Evolutionary conservation across 2,329 filamentous ascomycete genomes (phyloP).

Genomic region (Epichloe sibirici): DNA sequence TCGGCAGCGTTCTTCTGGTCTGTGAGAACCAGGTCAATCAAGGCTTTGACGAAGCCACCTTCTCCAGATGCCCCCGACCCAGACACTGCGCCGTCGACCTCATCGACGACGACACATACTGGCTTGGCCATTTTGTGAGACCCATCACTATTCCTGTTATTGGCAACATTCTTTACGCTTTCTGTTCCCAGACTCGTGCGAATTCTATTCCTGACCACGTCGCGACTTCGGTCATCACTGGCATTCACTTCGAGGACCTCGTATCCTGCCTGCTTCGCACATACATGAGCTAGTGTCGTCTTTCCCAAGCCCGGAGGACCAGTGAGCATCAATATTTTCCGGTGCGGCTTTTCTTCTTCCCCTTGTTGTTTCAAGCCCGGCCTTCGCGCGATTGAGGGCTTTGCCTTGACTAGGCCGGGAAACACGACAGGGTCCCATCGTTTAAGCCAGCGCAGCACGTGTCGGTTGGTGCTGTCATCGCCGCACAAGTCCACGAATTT

Average conservation of each 20-base stretch:
- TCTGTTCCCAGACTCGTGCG: slow-evolving; percentile 88
- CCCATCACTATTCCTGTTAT: slow-evolving; percentile 41
- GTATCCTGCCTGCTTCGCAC: slow-evolving; percentile 88
- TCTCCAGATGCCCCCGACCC: slow-evolving; percentile 69
- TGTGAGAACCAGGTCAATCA: slow-evolving; percentile 77
- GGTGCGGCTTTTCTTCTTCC: slow-evolving; percentile 63
- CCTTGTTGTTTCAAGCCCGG: slow-evolving; percentile 30
- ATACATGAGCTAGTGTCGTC: slow-evolving; percentile 92
- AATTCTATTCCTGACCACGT: slow-evolving; percentile 85
- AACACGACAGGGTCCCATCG: slow-evolving; percentile 90
- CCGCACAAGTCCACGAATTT: slow-evolving; percentile 90
- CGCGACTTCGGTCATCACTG: slow-evolving; percentile 81
- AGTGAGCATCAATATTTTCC: slow-evolving; percentile 80
- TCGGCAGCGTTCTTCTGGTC: slow-evolving; percentile 64
- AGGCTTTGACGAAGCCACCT: slow-evolving; percentile 86
- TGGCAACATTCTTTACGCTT: slow-evolving; percentile 68
- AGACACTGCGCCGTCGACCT: slow-evolving; percentile 86
- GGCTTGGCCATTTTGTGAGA: slow-evolving; percentile 66
- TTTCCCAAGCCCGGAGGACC: slow-evolving; percentile 91
- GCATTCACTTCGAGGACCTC: slow-evolving; percentile 97
- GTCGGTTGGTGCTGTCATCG: slow-evolving; percentile 84
- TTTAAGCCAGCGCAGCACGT: slow-evolving; percentile 88
- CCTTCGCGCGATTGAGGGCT: slow-evolving; percentile 29
- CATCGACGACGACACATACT: slow-evolving; percentile 88
- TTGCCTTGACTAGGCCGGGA: slow-evolving; percentile 56